Conservation (phyloP, 768 basidiomycete genomes). For the Leccinellum rugosiceps region DNA sequence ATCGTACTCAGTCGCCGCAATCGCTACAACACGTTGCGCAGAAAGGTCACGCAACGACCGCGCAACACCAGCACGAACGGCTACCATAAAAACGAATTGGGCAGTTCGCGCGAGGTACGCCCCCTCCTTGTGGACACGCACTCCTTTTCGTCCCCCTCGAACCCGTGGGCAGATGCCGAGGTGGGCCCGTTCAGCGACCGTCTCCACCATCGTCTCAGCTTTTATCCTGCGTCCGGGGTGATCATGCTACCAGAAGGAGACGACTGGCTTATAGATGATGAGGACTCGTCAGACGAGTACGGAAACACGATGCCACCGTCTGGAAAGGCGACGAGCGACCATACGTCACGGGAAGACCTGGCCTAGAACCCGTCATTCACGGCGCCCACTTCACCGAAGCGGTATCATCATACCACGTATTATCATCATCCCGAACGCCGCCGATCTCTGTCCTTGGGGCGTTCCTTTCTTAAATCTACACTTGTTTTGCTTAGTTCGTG, state of each 20-base stretch:
- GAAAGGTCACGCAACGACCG: slow-evolving; percentile 23
- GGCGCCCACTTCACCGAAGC: slow-evolving; percentile 39
- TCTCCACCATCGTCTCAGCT: slow-evolving; percentile 65
- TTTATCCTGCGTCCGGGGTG: slow-evolving; percentile 82
- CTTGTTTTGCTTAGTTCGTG: no score
- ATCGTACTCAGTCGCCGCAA: slow-evolving; percentile 83
- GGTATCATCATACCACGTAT: slow-evolving; percentile 74
- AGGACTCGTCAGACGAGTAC: slow-evolving; percentile 41
- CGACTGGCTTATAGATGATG: slow-evolving; percentile 60
- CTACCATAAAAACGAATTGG: slow-evolving; percentile 8
- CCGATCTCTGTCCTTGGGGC: slow-evolving; percentile 57
- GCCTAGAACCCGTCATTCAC: slow-evolving; percentile 16
- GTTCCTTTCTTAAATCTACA: slow-evolving; percentile 33
- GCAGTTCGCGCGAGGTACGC: slow-evolving; percentile 14
- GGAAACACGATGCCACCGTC: slow-evolving; percentile 30
- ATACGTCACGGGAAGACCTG: slow-evolving; percentile 26
- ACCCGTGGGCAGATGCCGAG: slow-evolving; percentile 60
- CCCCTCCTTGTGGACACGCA: slow-evolving; percentile 27
- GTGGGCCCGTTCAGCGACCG: slow-evolving; percentile 27
- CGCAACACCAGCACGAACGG: slow-evolving; percentile 3
- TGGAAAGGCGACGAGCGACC: slow-evolving; percentile 12
- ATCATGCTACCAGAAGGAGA: slow-evolving; percentile 81
- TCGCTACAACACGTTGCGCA: slow-evolving; percentile 54
- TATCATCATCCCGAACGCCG: slow-evolving; percentile 80
- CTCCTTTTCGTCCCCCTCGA: slow-evolving; percentile 30